Evolutionary conservation across 495 filamentous ascomycete species (phyloP).

Genomic region (Hypoxylon crocopeplum): DNA sequence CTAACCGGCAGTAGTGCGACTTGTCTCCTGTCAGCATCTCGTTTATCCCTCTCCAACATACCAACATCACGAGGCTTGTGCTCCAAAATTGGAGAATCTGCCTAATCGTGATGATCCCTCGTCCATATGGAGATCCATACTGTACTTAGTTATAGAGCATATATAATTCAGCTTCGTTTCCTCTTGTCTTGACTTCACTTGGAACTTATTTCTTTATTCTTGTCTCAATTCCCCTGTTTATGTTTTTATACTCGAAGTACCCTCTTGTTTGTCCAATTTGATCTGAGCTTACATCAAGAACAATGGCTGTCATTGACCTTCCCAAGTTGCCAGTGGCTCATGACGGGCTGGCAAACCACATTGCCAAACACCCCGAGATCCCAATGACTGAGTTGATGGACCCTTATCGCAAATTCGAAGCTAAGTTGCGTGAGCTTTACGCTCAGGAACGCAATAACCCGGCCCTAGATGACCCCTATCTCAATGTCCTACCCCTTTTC

Average conservation of each 20-base stretch:
- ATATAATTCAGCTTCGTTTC: constrained; percentile 4
- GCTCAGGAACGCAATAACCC: constrained; percentile 71
- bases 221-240: background rate
- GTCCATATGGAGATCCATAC: constrained; percentile 3
- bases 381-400: constrained; percentile 64
- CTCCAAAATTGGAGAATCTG: constrained; percentile 15
- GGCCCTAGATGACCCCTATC: constrained; percentile 61
- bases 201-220: background rate
- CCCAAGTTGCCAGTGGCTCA: constrained; percentile 54
- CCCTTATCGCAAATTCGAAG: constrained; percentile 74
- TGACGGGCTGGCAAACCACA: constrained; percentile 51
- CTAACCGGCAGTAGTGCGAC: constrained; percentile 6
- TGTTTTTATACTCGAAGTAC: background rate
- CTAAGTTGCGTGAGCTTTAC: constrained; percentile 70
- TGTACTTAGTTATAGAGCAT: constrained; percentile 17
- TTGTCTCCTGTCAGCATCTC: constrained; percentile 6
- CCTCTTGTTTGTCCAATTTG: background rate
- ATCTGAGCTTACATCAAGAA: constrained; percentile 10
- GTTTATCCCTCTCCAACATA: background rate
- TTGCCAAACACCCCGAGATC: constrained; percentile 57
- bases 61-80: background rate
- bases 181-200: background rate
- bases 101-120: constrained; percentile 13
- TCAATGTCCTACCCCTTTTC: constrained; percentile 77
- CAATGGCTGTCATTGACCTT: constrained; percentile 45